Percentiles rank a stretch among this genome's conserved stretches.
phyloP scores from a whole-genome alignment of 805 yeast species.

The Saccharomyces kudriavzevii region DNA sequence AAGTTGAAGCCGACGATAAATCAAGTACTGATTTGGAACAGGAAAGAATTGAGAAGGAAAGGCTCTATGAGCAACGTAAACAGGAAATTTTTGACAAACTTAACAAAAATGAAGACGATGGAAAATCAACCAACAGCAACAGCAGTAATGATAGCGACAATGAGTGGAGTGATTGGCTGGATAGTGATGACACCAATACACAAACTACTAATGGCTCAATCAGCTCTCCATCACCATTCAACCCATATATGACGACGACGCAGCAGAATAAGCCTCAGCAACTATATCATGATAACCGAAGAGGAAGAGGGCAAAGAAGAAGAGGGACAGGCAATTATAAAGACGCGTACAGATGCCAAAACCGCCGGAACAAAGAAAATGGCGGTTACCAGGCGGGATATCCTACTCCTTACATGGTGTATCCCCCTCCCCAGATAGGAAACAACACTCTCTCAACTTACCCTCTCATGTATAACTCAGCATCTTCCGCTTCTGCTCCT shows the following conservation, averaged over 20 bases:
- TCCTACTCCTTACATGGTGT: not conserved
- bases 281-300: not conserved
- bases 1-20: not conserved
- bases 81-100: constrained; percentile 31
- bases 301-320: not conserved
- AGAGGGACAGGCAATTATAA: not conserved
- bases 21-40: constrained; percentile 20
- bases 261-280: not conserved
- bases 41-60: constrained; percentile 36
- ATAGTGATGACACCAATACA: constrained; percentile 1
- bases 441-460: not conserved
- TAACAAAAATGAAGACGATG: constrained; percentile 26
- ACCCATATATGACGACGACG: not conserved
- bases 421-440: not conserved
- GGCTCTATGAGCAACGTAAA: constrained; percentile 35
- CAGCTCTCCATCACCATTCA: constrained; percentile 2
- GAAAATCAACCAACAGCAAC: constrained; percentile 13
- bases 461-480: not conserved
- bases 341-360: not conserved
- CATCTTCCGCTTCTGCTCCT: not conserved
- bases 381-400: not conserved
- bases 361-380: not conserved
- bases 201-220: constrained; percentile 4
- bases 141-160: constrained; percentile 7
- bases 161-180: not conserved